Conservation (phyloP, 345 rosid genomes). For the Eutrema heterophyllum region DNA sequence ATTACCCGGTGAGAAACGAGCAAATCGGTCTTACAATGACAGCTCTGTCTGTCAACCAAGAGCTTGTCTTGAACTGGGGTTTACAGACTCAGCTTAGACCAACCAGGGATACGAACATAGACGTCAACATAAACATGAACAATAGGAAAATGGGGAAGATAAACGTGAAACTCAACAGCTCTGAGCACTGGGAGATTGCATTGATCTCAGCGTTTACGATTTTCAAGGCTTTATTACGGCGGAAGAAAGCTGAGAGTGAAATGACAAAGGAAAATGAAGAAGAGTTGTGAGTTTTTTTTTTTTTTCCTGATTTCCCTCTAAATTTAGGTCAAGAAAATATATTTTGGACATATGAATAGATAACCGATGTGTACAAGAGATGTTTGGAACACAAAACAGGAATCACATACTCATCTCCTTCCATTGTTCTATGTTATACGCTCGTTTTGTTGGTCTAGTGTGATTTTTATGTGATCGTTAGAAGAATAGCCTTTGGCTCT, state of each 20-base stretch:
- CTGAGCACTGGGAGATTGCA: constrained; percentile 66
- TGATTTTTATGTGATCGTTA: constrained; percentile 10
- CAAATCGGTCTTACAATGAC: constrained; percentile 50
- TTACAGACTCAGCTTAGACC: constrained; percentile 68
- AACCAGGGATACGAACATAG: constrained; percentile 45
- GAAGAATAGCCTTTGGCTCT: not conserved
- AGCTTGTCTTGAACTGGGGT: constrained; percentile 65
- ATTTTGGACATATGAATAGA: constrained; percentile 18
- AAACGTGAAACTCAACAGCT: constrained; percentile 55
- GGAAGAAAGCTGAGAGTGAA: constrained; percentile 36
- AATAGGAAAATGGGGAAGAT: constrained; percentile 76
- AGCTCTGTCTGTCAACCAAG: constrained; percentile 60
- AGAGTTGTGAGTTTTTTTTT: constrained; percentile 30
- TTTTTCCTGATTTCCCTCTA: not conserved
- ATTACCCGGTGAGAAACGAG: constrained; percentile 71
- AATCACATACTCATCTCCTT: not conserved
- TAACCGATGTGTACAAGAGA: constrained; percentile 12
- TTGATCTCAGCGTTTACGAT: constrained; percentile 53
- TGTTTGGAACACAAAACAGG: not conserved
- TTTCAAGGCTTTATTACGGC: constrained; percentile 43
- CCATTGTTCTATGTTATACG: constrained; percentile 1
- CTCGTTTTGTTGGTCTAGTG: not conserved
- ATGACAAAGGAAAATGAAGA: constrained; percentile 34
- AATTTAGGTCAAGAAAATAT: constrained; percentile 4
- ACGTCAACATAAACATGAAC: constrained; percentile 58